These are phyloP conservation scores for Crepidotus variabilis DNA, from an alignment of 768 basidiomycete species.

Conservation along the genomic window DNA sequence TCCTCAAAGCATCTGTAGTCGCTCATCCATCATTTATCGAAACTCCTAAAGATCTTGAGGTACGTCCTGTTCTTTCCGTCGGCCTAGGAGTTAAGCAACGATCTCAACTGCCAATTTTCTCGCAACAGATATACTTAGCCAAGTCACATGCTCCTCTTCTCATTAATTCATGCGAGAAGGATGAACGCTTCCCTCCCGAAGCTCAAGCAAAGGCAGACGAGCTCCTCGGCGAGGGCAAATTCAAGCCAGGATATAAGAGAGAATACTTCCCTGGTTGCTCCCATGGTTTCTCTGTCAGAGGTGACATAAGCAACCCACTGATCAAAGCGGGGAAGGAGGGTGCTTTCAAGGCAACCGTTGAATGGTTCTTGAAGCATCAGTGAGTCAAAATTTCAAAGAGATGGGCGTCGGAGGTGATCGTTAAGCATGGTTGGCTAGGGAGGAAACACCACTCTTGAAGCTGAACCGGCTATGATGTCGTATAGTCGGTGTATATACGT, in stretches of 20 bases:
- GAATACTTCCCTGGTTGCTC: constrained; percentile 43
- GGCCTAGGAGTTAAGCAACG: too few relatives aligned
- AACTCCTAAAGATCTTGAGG: constrained; percentile 60
- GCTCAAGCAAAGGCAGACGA: constrained; percentile 41
- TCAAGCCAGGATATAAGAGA: constrained; percentile 46
- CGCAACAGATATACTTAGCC: constrained; percentile 40
- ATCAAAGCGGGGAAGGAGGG: constrained; percentile 63
- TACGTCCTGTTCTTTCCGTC: constrained; percentile 11
- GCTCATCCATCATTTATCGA: constrained; percentile 62
- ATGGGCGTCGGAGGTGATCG: constrained; percentile 49
- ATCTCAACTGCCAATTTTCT: constrained; percentile 5
- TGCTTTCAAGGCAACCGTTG: constrained; percentile 52
- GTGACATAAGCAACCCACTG: constrained; percentile 43
- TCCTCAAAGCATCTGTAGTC: constrained; percentile 44
- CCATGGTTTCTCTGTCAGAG: constrained; percentile 55
- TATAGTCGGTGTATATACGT: too few relatives aligned
- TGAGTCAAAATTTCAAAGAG: constrained; percentile 10
- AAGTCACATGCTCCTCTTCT: constrained; percentile 53
- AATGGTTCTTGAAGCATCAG: constrained; percentile 44
- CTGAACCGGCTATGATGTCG: constrained; percentile 62
- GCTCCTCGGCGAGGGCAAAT: constrained; percentile 44
- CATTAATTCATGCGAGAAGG: constrained; percentile 61
- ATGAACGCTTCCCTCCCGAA: constrained; percentile 47
- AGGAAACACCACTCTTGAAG: constrained; percentile 47
- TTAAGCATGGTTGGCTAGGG: constrained; percentile 41